A percentile compares a stretch with the other conserved stretches of the same genome.
These are phyloP conservation scores for Aleurites moluccanus DNA, from an alignment of 441 rosid genomes.

Conservation along the genomic window DNA sequence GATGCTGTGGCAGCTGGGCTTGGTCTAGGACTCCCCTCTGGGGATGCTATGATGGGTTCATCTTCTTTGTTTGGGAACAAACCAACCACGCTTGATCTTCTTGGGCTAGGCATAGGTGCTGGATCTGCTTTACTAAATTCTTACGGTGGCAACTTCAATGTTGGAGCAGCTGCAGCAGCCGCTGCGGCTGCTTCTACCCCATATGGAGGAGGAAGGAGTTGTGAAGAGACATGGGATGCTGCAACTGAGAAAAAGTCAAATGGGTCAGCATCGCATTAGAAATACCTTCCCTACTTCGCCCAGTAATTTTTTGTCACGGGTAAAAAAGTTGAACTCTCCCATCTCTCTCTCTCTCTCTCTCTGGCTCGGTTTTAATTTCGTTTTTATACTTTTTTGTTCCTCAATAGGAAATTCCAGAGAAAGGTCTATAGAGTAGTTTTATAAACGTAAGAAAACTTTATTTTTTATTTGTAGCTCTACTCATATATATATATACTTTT, in stretches of 20 bases:
- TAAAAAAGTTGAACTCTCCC: not conserved
- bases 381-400: not conserved
- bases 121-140: slow-evolving; percentile 56
- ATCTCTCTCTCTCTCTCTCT: not conserved
- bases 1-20: slow-evolving; percentile 37
- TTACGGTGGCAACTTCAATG: slow-evolving; percentile 42
- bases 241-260: slow-evolving; percentile 33
- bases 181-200: slow-evolving; percentile 26
- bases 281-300: slow-evolving; percentile 7
- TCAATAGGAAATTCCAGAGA: not conserved
- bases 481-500: not conserved
- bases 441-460: not conserved
- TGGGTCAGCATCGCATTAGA: slow-evolving; percentile 26
- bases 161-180: slow-evolving; percentile 26
- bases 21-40: slow-evolving; percentile 52
- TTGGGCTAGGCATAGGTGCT: slow-evolving; percentile 72
- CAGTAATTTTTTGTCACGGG: slow-evolving; percentile 24
- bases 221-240: slow-evolving; percentile 44
- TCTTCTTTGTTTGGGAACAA: slow-evolving; percentile 56
- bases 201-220: slow-evolving; percentile 26
- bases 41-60: slow-evolving; percentile 50
- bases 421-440: slow-evolving; percentile 3
- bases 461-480: not conserved
- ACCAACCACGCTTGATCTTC: slow-evolving; percentile 83
- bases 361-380: not conserved